Conservation (phyloP, 371 early-diverging fungal species). For the Mucor circinelloides region DNA sequence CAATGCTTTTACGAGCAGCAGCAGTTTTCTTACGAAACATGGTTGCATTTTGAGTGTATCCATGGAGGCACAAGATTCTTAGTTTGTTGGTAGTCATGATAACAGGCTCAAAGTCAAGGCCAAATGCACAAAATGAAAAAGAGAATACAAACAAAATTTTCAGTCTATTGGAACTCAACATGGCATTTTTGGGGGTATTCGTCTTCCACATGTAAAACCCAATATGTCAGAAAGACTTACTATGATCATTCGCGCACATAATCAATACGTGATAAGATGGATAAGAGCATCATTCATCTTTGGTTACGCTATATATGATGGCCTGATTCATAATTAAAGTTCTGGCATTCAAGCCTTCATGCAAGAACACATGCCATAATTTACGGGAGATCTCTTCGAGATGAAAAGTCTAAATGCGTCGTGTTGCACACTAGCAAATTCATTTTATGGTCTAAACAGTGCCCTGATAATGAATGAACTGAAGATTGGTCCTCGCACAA, state of each 20-base stretch:
- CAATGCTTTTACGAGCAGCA: conserved; percentile 54
- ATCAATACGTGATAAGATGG: neutral
- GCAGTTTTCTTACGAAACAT: conserved; percentile 62
- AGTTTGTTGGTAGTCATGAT: conserved; percentile 14
- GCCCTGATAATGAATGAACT: neutral
- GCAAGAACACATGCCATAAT: neutral
- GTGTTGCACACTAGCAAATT: too few relatives aligned
- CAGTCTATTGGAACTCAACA: neutral
- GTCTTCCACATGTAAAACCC: neutral
- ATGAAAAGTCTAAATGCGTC: neutral
- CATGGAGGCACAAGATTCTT: conserved; percentile 70
- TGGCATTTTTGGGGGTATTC: neutral
- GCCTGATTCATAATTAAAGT: neutral
- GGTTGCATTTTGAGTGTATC: conserved; percentile 66
- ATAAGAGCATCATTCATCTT: neutral
- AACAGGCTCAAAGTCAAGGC: neutral
- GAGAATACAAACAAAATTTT: neutral
- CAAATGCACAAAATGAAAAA: neutral
- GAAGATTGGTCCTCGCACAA: neutral
- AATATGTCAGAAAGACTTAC: too few relatives aligned
- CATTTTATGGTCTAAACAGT: neutral
- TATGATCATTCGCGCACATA: neutral
- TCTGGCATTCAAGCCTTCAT: neutral
- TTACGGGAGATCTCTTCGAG: too few relatives aligned
- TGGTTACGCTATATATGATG: neutral